Evolutionary conservation across 1,139 yeast genomes (phyloP), one percentile per base, ranked within the genome.

Genomic region (Eremothecium gossypii): DNA sequence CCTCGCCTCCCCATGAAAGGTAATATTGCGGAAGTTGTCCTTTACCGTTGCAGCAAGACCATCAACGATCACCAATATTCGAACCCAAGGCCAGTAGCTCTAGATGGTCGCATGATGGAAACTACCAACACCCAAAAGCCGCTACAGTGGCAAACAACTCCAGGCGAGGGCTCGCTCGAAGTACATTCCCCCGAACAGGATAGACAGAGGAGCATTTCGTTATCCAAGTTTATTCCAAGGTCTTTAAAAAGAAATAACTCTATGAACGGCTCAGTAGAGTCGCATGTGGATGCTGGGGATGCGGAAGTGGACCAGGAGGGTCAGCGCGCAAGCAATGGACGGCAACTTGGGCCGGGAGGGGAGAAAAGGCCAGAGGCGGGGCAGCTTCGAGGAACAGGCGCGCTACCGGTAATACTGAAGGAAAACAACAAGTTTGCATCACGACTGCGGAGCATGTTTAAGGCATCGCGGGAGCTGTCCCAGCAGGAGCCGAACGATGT

Each of bases 201-300:
- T 17, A 49, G 52, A 41, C 49, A 49, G 27, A 49, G 61, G 41
- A 58, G 58, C 28, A 49, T 55, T 8, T 59, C 64, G 9, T 52
- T 59, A 33, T 52, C 61, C 1, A 58, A 54, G 40, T 37, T 58
- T 30, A 40, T 59, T 31, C 52, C 60, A 3, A 46, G 55, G 27
- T 50, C 63, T 2, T 51, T 58, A 45, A 51, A 53, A 41, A 44
- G 53, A 23, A 14, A 29, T 6, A 17, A 17, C 31, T 11, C 31
- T 12, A 11, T 12, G 11, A 11, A n/a, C 5, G 31, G 31, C 13
- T 29, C 13, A 29, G 3, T 12, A 29, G 13, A n/a, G 13, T 29
- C 31, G 13, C 3, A n/a, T 6, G 11, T 6, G 31, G 11, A n/a
- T 29, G 23, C 23, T 17, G 23, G 23, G 6, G 13, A 29, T n/a